Conservation (phyloP, 2,329 filamentous ascomycete species). For the Trichoderma lentiforme region DNA sequence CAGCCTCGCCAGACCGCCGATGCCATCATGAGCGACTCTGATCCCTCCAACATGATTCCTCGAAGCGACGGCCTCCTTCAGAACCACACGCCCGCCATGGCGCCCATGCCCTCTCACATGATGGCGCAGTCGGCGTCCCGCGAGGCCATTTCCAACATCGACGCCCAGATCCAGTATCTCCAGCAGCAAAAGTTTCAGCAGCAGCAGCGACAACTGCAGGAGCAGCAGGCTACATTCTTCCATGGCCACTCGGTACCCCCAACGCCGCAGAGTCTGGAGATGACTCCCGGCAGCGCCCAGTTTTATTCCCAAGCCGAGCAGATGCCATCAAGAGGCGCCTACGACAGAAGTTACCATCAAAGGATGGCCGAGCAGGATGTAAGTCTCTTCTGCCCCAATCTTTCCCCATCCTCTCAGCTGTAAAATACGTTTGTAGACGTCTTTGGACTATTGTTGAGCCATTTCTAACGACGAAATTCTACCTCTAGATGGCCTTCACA, state of each 20-base stretch:
- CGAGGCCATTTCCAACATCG: slow-evolving; percentile 57
- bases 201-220: slow-evolving; percentile 56
- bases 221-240: slow-evolving; percentile 56
- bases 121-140: slow-evolving; percentile 40
- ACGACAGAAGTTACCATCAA: slow-evolving; percentile 62
- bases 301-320: slow-evolving; percentile 59
- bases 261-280: slow-evolving; percentile 76
- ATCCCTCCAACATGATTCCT: slow-evolving; percentile 31
- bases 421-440: not conserved
- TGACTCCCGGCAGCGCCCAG: slow-evolving; percentile 58
- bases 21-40: slow-evolving; percentile 36
- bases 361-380: slow-evolving; percentile 66
- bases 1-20: slow-evolving; percentile 32
- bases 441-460: not conserved
- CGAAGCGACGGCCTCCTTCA: slow-evolving; percentile 38
- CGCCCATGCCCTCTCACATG: slow-evolving; percentile 45
- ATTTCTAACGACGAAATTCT: not conserved
- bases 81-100: slow-evolving; percentile 47
- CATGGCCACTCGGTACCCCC: slow-evolving; percentile 66
- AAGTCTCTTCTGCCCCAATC: slow-evolving; percentile 29
- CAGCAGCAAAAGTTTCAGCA: slow-evolving; percentile 62
- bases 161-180: slow-evolving; percentile 64
- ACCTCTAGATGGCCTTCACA: slow-evolving; percentile 66
- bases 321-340: slow-evolving; percentile 54
- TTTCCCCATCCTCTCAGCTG: not conserved